These are phyloP conservation scores for Mycena rebaudengoi DNA, from an alignment of 768 basidiomycete genomes.

Conservation along the genomic window DNA sequence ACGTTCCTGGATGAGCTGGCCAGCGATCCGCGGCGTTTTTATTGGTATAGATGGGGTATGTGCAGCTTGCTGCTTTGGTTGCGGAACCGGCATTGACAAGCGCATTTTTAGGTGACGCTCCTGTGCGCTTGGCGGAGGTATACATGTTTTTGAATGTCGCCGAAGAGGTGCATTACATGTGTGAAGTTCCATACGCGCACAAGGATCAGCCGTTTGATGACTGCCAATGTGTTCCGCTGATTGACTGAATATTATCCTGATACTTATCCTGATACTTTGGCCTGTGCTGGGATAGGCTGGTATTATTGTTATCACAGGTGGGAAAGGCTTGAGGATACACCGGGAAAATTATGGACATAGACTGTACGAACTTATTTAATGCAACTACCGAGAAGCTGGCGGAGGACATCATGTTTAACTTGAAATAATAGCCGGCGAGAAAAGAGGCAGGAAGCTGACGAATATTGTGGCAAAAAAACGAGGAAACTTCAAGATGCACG, in stretches of 20 bases:
- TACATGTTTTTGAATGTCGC: conserved; percentile 27
- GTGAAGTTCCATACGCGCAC: conserved; percentile 15
- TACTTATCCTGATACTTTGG: too few species aligned
- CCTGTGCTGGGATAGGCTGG: too few species aligned
- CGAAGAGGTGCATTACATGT: conserved; percentile 10
- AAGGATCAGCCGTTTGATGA: conserved; percentile 2
- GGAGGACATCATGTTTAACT: too few species aligned
- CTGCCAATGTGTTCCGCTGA: conserved; percentile 10
- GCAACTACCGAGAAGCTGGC: too few species aligned
- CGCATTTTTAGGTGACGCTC: conserved; percentile 22
- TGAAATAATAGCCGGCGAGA: too few species aligned
- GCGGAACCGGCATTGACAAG: background rate
- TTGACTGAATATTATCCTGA: background rate
- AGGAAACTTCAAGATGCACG: too few species aligned
- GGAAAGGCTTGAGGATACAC: too few species aligned
- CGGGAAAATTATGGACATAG: too few species aligned
- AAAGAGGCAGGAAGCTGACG: too few species aligned
- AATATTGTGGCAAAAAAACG: too few species aligned
- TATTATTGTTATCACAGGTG: too few species aligned
- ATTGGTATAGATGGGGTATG: conserved; percentile 31
- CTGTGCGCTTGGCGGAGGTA: conserved; percentile 25
- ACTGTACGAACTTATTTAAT: too few species aligned
- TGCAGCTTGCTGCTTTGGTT: background rate
- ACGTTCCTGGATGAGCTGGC: conserved; percentile 21
- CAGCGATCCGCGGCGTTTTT: conserved; percentile 26